Conservation (phyloP, 352 stramenopile genomes). For the Vaucheria bursata region DNA sequence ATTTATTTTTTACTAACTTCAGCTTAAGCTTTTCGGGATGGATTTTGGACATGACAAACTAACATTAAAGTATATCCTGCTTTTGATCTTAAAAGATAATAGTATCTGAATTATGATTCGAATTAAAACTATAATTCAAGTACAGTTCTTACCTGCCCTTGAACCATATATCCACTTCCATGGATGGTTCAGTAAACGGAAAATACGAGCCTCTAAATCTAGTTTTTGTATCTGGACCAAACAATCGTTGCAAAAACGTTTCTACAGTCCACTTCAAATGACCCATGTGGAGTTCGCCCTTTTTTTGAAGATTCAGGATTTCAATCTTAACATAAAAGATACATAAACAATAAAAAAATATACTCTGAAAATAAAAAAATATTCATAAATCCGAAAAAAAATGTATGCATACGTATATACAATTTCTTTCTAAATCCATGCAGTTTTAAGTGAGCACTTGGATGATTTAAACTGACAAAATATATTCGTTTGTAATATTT, state of each 20-base stretch:
- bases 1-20: too few relatives aligned
- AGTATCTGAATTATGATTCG: not conserved
- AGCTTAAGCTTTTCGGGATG: too few relatives aligned
- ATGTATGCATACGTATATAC: too few relatives aligned
- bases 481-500: too few relatives aligned
- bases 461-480: too few relatives aligned
- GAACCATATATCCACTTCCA: constrained; percentile 45
- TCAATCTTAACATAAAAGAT: too few relatives aligned
- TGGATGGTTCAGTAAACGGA: constrained; percentile 41
- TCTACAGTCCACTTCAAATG: constrained; percentile 46
- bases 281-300: constrained; percentile 21
- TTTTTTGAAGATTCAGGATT: constrained; percentile 26
- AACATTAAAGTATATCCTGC: not conserved
- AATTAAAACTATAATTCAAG: not conserved
- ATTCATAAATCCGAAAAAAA: too few relatives aligned
- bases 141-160: constrained; percentile 33
- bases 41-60: too few relatives aligned
- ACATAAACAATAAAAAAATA: too few relatives aligned
- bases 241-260: constrained; percentile 45
- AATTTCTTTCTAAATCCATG: too few relatives aligned
- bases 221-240: constrained; percentile 33
- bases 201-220: constrained; percentile 30
- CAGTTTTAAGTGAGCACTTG: too few relatives aligned
- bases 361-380: too few relatives aligned
- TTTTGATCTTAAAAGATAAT: not conserved